A percentile compares a stretch with the other conserved stretches of the same genome.
Evolutionary conservation across 768 basidiomycete genomes (phyloP).

Genomic region (Plicaturopsis crispa): DNA sequence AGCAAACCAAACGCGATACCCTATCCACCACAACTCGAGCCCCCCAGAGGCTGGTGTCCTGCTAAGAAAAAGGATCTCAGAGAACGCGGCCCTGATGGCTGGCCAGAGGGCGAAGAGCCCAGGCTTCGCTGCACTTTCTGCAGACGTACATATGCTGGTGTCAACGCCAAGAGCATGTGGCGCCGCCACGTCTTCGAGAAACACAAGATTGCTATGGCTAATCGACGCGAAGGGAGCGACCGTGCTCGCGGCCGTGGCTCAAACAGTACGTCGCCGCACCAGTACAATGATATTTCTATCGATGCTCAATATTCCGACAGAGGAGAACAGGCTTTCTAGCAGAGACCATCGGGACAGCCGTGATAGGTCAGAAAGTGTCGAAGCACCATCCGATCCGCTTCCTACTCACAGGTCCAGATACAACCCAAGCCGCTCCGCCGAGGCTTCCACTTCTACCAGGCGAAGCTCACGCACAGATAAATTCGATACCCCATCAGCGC

Average conservation of each 20-base stretch:
- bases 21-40: constrained; percentile 74
- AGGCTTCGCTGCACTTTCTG: constrained; percentile 80
- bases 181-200: constrained; percentile 83
- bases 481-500: constrained; percentile 11
- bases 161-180: constrained; percentile 92
- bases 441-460: constrained; percentile 18
- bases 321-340: constrained; percentile 44
- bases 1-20: constrained; percentile 46
- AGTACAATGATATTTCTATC: constrained; percentile 4
- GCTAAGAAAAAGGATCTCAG: constrained; percentile 78
- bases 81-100: constrained; percentile 59
- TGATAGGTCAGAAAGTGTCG: constrained; percentile 31
- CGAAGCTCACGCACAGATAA: constrained; percentile 9
- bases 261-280: constrained; percentile 43
- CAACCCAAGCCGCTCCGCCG: too few relatives aligned
- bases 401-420: constrained; percentile 37
- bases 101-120: constrained; percentile 79
- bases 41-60: constrained; percentile 81
- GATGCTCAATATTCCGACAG: constrained; percentile 27
- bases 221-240: constrained; percentile 66
- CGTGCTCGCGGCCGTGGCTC: constrained; percentile 55
- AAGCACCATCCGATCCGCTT: constrained; percentile 27
- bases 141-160: constrained; percentile 74
- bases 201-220: constrained; percentile 86
- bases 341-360: constrained; percentile 36